Base-by-base conservation (phyloP, 148 eudicot species). In the Vaccinium macrocarpon region DNA sequence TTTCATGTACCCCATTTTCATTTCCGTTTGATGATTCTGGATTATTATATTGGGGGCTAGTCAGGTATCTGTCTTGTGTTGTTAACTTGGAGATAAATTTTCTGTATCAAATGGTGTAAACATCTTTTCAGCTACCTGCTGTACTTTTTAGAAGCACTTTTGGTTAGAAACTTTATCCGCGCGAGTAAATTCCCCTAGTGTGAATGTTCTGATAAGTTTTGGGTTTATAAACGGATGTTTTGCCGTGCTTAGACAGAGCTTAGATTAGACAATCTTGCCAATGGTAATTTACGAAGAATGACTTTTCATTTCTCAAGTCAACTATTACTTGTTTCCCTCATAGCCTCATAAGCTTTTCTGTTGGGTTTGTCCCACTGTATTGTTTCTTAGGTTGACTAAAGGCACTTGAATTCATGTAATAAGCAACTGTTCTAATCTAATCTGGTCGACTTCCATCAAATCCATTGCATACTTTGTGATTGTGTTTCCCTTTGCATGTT, bases 401-500 rank as follows among this genome's bases (percentile, higher is more conserved):
- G 27, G 52, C 78, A 46, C 21, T 10, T 10, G 21, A 74, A 46
- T 18, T 74, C 78, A 18, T 74, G 52, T 16, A 19, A 71, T 32
- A 38, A 29, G 38, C 48, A 13, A 71, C 75, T 23, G 13, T 71
- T 71, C 48, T 71, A 32, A 35, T 72, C 76, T 21, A 72, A 10
- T 46, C 21, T 51, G 18, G 79, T 76, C 51, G 25, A 76, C 55
- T 76, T 74, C 23, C 48, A 76, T 35, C 55, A n/a, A 76, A 2
- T 76, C 16, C 29, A 21, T 76, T 76, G 78, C 29, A 49, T 76
- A 4, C 55, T 11, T 48, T 50, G 13, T 48, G 79, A 48, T 42
- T 73, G 19, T 73, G 77, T 73, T 73, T 76, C 29, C 49, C 49
- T 76, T 48, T 9, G 49, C 51, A 42, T 72, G 76, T 72, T 72